Conservation (phyloP, 371 early-diverging fungal genomes). For the Polyrhizophydium stewartii region DNA sequence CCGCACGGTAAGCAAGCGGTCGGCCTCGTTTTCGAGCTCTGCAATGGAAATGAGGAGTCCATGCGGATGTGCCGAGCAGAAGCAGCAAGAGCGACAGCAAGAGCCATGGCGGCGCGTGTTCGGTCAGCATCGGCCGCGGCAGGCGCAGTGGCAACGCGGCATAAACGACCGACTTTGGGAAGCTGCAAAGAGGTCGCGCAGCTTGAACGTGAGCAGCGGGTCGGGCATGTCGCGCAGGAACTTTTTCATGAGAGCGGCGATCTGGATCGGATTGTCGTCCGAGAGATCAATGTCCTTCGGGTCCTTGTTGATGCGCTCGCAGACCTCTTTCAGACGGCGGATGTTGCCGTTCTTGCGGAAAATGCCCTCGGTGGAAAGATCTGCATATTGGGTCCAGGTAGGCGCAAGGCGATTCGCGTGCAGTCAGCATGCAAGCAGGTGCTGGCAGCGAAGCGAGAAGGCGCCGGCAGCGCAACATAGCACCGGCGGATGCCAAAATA, state of each 20-base stretch:
- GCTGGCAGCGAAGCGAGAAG: background rate
- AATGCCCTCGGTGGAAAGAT: slow-evolving; percentile 87
- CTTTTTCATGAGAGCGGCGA: slow-evolving; percentile 91
- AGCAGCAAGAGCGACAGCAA: background rate
- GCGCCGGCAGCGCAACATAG: background rate
- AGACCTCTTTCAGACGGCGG: slow-evolving; percentile 69
- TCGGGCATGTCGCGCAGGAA: slow-evolving; percentile 94
- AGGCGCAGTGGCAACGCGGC: background rate
- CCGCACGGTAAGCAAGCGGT: slow-evolving; percentile 61
- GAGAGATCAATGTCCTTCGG: slow-evolving; percentile 60
- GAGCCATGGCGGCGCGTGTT: too few relatives aligned
- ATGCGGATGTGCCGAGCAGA: background rate
- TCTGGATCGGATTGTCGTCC: slow-evolving; percentile 79
- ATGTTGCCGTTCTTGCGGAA: slow-evolving; percentile 98
- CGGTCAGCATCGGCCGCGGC: background rate
- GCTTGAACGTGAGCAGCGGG: slow-evolving; percentile 83
- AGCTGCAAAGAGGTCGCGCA: slow-evolving; percentile 74
- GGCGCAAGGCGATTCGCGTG: background rate
- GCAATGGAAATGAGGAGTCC: background rate
- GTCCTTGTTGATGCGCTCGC: slow-evolving; percentile 68
- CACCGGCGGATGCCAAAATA: background rate
- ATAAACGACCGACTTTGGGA: slow-evolving; percentile 58
- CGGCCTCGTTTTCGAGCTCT: slow-evolving; percentile 49
- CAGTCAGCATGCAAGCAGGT: background rate
- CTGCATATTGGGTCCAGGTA: slow-evolving; percentile 28